Base-by-base conservation (phyloP, 306 rosid genomes). In the Spatholobus suberectus region DNA sequence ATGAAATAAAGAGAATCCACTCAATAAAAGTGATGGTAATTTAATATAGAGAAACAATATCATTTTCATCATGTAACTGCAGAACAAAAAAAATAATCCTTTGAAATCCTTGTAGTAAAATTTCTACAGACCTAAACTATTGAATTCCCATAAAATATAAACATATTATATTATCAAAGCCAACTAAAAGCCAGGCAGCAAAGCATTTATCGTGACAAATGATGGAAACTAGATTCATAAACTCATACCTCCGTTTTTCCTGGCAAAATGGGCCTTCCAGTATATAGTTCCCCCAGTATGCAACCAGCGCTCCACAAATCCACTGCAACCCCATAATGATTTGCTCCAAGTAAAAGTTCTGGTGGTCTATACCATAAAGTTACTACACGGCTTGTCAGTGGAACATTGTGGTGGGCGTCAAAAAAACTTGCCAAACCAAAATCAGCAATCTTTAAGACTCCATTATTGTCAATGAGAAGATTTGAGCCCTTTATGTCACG, bases 401-500 rank as follows among this genome's bases (percentile, higher is more conserved):
- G 92, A 84, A 86, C 87, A 63, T 85, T 89, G 43, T 87, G 91
- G 79, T 75, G 83, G 47, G 98, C 90, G 24, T 96, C 95, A 77
- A 84, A 96, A 81, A 81, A 88, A 81, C 91, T 94, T 15, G 99
- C 99, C 91, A 96, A 86, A 68, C 99, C 99, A 87, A 96, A 94
- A 89, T 96, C 99, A 0, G 98, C 99, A 73, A 96, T 96, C 88
- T 96, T 96, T 87, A 96, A 89, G 81, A 89, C 67, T 44, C 98
- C 98, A 73, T 81, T 87, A 47, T 94, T 87, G 86, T 94, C 95
- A 68, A 96, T 75, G 52, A 96, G 97, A 81, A 96, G 98, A 88
- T 96, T 96, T 76, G 99, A 92, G 17, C 99, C 99, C 92, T 96
- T 96, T 92, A 96, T 94, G 81, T 96, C 99, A 51, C 99, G 99